phyloP scores from a whole-genome alignment of 805 yeast genomes.

The Kazachstania psychrophila region DNA sequence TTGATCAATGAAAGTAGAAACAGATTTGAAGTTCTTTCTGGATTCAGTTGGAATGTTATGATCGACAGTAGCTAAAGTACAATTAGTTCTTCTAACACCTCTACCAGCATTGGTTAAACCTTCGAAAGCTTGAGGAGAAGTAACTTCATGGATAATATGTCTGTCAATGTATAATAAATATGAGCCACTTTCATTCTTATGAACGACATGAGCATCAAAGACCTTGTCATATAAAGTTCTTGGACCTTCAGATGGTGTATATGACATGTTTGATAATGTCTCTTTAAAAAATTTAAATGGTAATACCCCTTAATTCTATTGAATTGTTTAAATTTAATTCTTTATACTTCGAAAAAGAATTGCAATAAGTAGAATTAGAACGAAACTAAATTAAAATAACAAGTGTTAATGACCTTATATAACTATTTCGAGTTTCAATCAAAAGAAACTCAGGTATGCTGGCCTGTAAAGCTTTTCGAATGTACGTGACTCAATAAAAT shows the following conservation, averaged over 20 bases:
- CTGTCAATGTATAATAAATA: slow-evolving; percentile 87
- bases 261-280: slow-evolving; percentile 15
- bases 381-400: too few relatives aligned
- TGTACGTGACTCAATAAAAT: too few relatives aligned
- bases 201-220: slow-evolving; percentile 88
- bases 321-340: too few relatives aligned
- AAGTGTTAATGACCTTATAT: too few relatives aligned
- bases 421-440: too few relatives aligned
- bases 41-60: slow-evolving; percentile 95
- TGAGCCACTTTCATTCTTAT: slow-evolving; percentile 80
- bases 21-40: slow-evolving; percentile 64
- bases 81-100: slow-evolving; percentile 80
- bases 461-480: too few relatives aligned
- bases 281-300: too few relatives aligned
- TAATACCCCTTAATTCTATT: too few relatives aligned
- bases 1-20: slow-evolving; percentile 76
- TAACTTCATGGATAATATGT: slow-evolving; percentile 95
- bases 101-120: slow-evolving; percentile 85
- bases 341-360: too few relatives aligned
- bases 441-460: too few relatives aligned
- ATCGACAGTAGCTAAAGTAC: slow-evolving; percentile 91
- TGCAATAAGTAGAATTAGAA: too few relatives aligned
- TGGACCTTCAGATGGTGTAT: slow-evolving; percentile 34
- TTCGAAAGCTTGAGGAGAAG: slow-evolving; percentile 98
- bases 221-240: slow-evolving; percentile 92